Conservation (phyloP, 192 early-diverging fungal species). For the Helicostylum pulchrum region DNA sequence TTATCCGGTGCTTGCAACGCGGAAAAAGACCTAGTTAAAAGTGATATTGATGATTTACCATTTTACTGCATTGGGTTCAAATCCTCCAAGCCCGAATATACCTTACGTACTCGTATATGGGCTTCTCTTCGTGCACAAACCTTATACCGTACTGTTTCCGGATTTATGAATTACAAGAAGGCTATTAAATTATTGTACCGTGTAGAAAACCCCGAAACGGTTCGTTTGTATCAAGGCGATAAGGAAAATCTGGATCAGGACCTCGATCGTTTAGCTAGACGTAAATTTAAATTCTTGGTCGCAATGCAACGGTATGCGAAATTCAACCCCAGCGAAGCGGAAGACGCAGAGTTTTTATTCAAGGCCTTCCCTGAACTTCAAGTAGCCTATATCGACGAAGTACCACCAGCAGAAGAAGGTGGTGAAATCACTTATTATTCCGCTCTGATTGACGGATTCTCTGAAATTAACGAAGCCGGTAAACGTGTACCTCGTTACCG, state of each 20-base stretch:
- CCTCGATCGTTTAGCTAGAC: slow-evolving; percentile 59
- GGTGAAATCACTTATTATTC: slow-evolving; percentile 53
- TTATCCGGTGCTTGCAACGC: slow-evolving; percentile 26
- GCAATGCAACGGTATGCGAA: slow-evolving; percentile 82
- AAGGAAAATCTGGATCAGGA: slow-evolving; percentile 67
- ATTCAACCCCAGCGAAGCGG: slow-evolving; percentile 74
- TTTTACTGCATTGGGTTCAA: slow-evolving; percentile 84
- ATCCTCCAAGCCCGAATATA: slow-evolving; percentile 76
- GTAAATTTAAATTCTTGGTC: slow-evolving; percentile 84
- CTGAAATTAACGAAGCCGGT: slow-evolving; percentile 64
- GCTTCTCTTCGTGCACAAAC: slow-evolving; percentile 84
- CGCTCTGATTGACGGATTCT: slow-evolving; percentile 77
- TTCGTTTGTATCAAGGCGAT: slow-evolving; percentile 60
- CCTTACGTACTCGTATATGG: slow-evolving; percentile 84
- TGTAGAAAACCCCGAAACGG: slow-evolving; percentile 77
- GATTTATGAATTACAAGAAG: slow-evolving; percentile 87
- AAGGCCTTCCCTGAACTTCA: slow-evolving; percentile 74
- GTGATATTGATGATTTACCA: slow-evolving; percentile 74
- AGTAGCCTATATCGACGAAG: slow-evolving; percentile 78
- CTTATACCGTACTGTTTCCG: slow-evolving; percentile 80
- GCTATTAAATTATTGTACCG: slow-evolving; percentile 78
- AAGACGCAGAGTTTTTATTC: slow-evolving; percentile 73
- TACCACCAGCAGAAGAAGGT: slow-evolving; percentile 56
- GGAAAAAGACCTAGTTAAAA: slow-evolving; percentile 55
- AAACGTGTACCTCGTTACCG: slow-evolving; percentile 74